Conservation (phyloP, 1,284 basidiomycete species). For the Microbotryum intermedium region DNA sequence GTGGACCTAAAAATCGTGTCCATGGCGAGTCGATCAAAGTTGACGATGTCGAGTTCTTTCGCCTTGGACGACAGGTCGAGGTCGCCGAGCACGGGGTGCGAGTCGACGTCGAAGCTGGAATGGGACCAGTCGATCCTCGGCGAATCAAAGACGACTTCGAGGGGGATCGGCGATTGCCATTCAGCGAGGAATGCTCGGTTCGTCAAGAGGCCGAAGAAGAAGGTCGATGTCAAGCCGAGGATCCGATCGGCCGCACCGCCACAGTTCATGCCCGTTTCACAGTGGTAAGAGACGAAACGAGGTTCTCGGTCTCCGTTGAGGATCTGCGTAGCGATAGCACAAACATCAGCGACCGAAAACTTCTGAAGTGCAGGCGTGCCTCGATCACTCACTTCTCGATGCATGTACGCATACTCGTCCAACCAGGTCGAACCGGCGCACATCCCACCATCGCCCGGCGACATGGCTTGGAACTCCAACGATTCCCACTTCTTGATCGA, state of each 20-base stretch:
- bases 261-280: constrained; percentile 16
- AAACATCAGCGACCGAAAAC: too few species aligned
- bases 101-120: constrained; percentile 8
- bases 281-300: constrained; percentile 20
- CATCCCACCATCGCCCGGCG: constrained; percentile 13
- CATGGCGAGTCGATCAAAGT: constrained; percentile 18
- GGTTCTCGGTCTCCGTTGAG: constrained; percentile 11
- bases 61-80: neutral
- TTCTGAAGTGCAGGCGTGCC: too few species aligned
- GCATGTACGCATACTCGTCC: constrained; percentile 7
- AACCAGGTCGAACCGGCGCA: constrained; percentile 12
- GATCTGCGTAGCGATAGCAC: neutral
- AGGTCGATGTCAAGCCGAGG: constrained; percentile 22
- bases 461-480: constrained; percentile 2
- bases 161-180: constrained; percentile 22
- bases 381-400: constrained; percentile 2
- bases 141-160: constrained; percentile 24
- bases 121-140: constrained; percentile 18
- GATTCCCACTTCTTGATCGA: constrained; percentile 10
- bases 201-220: constrained; percentile 21
- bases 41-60: constrained; percentile 20
- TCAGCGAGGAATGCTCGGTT: constrained; percentile 19
- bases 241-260: constrained; percentile 23
- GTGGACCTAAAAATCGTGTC: constrained; percentile 15
- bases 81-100: constrained; percentile 12